Conservation (phyloP, 768 basidiomycete species). For the Postia placenta region DNA sequence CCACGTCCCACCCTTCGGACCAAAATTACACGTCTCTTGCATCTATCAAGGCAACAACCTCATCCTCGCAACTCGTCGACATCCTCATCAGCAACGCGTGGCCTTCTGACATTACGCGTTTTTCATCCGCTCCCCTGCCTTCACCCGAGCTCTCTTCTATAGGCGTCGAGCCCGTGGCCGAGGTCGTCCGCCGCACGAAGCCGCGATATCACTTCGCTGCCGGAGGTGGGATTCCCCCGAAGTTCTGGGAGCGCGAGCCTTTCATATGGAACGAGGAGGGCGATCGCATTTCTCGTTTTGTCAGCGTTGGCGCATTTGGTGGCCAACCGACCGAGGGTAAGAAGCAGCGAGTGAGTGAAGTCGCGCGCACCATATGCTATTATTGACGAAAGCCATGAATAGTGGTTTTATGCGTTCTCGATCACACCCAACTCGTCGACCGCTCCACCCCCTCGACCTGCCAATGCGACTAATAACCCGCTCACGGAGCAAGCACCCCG, state of each 20-base stretch:
- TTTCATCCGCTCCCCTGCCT: constrained; percentile 47
- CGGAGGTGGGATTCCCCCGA: constrained; percentile 53
- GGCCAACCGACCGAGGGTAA: constrained; percentile 51
- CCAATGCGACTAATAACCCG: constrained; percentile 68
- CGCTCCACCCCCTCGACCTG: constrained; percentile 37
- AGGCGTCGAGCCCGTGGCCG: constrained; percentile 56
- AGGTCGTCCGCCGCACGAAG: constrained; percentile 56
- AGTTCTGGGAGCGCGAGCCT: constrained; percentile 96
- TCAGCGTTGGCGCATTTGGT: constrained; percentile 87
- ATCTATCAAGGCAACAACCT: constrained; percentile 54
- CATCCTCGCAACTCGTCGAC: constrained; percentile 65
- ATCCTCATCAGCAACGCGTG: constrained; percentile 77
- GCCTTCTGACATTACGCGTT: constrained; percentile 58
- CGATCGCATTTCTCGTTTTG: constrained; percentile 67
- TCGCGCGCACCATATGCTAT: background rate
- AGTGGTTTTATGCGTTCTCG: constrained; percentile 99
- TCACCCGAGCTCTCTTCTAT: constrained; percentile 36
- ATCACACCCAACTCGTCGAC: constrained; percentile 50
- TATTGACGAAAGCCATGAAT: constrained; percentile 2
- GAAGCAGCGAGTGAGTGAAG: constrained; percentile 71
- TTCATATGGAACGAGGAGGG: constrained; percentile 76
- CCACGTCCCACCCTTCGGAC: constrained; percentile 37
- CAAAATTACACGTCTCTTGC: constrained; percentile 60
- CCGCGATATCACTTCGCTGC: constrained; percentile 88
- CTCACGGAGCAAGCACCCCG: constrained; percentile 40